A percentile compares a stretch with the other conserved stretches of the same genome.
Conservation (phyloP, 2,329 filamentous ascomycete genomes). For the Colletotrichum cordylinicola region DNA sequence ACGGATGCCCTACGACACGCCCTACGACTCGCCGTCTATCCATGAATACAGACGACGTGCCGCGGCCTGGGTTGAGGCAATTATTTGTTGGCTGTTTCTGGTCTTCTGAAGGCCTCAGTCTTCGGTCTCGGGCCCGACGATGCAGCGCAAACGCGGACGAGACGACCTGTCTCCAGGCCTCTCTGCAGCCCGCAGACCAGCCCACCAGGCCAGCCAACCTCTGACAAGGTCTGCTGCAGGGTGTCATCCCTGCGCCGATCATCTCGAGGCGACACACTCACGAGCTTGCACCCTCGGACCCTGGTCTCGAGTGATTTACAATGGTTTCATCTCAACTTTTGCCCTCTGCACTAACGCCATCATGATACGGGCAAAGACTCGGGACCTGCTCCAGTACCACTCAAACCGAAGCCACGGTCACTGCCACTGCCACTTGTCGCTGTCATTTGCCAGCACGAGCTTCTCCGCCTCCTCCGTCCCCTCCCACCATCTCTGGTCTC, state of each 20-base stretch:
- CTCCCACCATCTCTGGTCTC: neutral
- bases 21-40: neutral
- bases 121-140: neutral
- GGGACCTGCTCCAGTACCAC: slow-evolving; percentile 7
- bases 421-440: slow-evolving; percentile 24
- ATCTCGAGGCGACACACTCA: slow-evolving; percentile 4
- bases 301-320: slow-evolving; percentile 24
- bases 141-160: neutral
- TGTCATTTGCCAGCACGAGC: slow-evolving; percentile 19
- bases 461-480: neutral
- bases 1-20: neutral
- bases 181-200: neutral
- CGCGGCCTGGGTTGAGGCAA: neutral
- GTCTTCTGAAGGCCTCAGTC: neutral
- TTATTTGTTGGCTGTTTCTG: neutral
- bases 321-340: slow-evolving; percentile 23
- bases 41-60: neutral
- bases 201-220: slow-evolving; percentile 7
- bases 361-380: slow-evolving; percentile 16
- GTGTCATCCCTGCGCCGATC: slow-evolving; percentile 19
- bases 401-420: neutral
- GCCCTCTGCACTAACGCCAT: slow-evolving; percentile 10
- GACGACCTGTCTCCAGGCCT: slow-evolving; percentile 10
- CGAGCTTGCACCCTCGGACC: slow-evolving; percentile 14
- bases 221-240: slow-evolving; percentile 18